Percentiles rank a stretch among this genome's conserved stretches.
Conservation (phyloP, 2,329 filamentous ascomycete genomes). For the Colletotrichum tanaceti region DNA sequence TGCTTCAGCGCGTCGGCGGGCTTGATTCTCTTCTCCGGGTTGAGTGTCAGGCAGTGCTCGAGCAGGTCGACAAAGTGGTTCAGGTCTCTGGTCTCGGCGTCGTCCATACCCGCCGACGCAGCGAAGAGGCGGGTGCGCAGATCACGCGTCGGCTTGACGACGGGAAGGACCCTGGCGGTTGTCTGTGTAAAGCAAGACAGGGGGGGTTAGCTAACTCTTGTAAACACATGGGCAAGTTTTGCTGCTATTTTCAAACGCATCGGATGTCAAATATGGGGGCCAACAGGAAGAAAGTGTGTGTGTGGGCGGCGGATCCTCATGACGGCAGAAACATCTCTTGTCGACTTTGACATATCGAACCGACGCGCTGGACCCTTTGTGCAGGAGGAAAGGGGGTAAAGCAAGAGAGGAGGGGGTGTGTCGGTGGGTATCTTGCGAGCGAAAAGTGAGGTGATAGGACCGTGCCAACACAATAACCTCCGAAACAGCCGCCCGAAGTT, state of each 20-base stretch:
- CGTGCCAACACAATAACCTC: conserved; percentile 5
- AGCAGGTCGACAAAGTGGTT: conserved; percentile 87
- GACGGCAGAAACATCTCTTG: not conserved
- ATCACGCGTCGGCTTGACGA: conserved; percentile 82
- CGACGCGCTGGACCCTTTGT: conserved; percentile 22
- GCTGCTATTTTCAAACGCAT: conserved; percentile 21
- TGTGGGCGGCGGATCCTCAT: not conserved
- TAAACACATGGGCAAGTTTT: not conserved
- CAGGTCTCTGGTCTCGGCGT: conserved; percentile 80
- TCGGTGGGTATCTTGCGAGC: conserved; percentile 9
- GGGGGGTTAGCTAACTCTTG: conserved; percentile 32
- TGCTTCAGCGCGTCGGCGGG: conserved; percentile 88
- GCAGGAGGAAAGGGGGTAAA: conserved; percentile 21
- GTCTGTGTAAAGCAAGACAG: conserved; percentile 61
- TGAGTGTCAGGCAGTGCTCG: conserved; percentile 87
- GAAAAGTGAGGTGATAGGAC: conserved; percentile 27
- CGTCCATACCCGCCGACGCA: conserved; percentile 78
- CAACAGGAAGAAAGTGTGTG: not conserved
- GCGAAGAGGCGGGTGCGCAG: conserved; percentile 83
- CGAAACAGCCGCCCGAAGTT: conserved; percentile 25
- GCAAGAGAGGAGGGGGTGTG: conserved; percentile 1
- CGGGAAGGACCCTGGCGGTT: conserved; percentile 73
- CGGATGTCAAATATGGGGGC: not conserved
- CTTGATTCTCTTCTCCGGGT: conserved; percentile 91
- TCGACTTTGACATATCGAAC: conserved; percentile 30